A percentile compares a stretch with the other conserved stretches of the same genome.
phyloP scores from a whole-genome alignment of 1,284 basidiomycete genomes.

The Pseudozyma tsukubaensis region DNA sequence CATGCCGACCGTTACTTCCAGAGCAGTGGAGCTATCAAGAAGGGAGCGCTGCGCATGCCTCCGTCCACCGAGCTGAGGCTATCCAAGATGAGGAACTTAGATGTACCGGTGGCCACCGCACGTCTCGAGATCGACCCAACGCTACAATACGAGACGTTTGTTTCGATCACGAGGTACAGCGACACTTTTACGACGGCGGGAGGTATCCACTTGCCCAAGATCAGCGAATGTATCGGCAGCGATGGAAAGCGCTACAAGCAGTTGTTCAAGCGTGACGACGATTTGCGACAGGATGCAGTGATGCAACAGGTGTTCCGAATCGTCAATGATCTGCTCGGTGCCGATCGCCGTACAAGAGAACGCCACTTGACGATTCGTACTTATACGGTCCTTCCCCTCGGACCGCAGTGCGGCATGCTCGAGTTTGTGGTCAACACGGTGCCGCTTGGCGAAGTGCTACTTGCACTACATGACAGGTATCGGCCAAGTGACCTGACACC shows the following conservation, averaged over 20 bases:
- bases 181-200: conserved; percentile 77
- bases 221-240: conserved; percentile 78
- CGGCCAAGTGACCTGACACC: conserved; percentile 42
- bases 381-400: conserved; percentile 89
- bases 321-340: conserved; percentile 81
- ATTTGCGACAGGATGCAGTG: conserved; percentile 94
- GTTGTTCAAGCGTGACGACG: conserved; percentile 91
- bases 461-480: conserved; percentile 73
- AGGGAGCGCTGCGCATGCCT: conserved; percentile 42
- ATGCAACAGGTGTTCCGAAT: conserved; percentile 98
- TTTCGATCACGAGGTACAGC: conserved; percentile 75
- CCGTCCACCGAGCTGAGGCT: conserved; percentile 40
- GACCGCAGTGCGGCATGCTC: conserved; percentile 83
- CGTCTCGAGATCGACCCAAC: conserved; percentile 80
- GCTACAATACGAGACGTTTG: conserved; percentile 72
- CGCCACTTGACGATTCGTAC: conserved; percentile 81
- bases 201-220: conserved; percentile 86
- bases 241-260: conserved; percentile 81
- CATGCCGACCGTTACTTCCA: conserved; percentile 40
- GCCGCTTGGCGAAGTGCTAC: conserved; percentile 77
- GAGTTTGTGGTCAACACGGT: conserved; percentile 89
- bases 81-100: conserved; percentile 32
- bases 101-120: conserved; percentile 79
- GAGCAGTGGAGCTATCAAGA: conserved; percentile 37
- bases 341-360: conserved; percentile 80